Evolutionary conservation across 441 rosid species (phyloP).

Genomic region (Brassica hybrid): DNA sequence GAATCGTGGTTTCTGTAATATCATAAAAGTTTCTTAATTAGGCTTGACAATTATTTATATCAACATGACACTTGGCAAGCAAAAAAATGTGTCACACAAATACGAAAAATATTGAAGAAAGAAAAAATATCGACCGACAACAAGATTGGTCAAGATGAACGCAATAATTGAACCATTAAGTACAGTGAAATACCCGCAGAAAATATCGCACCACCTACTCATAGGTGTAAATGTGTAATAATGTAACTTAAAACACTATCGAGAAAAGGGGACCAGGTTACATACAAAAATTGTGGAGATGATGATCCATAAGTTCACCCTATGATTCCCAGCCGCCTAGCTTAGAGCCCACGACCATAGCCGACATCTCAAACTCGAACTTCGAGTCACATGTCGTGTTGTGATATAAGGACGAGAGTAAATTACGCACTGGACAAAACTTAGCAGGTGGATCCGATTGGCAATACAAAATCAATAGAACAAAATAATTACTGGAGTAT

Average conservation of each 20-base stretch:
- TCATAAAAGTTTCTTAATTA: constrained; percentile 11
- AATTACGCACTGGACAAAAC: not conserved
- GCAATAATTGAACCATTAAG: constrained; percentile 31
- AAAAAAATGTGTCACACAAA: constrained; percentile 8
- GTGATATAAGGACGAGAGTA: constrained; percentile 8
- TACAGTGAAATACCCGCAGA: constrained; percentile 22
- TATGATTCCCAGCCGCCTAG: not conserved
- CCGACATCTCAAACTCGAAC: constrained; percentile 25
- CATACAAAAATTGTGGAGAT: constrained; percentile 40
- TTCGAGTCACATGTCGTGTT: constrained; percentile 4
- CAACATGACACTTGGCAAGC: not conserved
- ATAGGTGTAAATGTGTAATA: constrained; percentile 14
- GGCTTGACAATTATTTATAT: constrained; percentile 8
- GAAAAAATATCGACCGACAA: constrained; percentile 33
- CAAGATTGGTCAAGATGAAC: constrained; percentile 27
- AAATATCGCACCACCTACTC: constrained; percentile 28
- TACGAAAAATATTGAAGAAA: not conserved
- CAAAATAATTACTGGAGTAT: not conserved
- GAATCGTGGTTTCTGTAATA: not conserved
- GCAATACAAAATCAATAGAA: not conserved
- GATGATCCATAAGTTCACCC: constrained; percentile 15
- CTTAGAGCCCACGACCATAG: constrained; percentile 30
- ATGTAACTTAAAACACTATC: constrained; percentile 2
- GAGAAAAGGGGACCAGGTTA: constrained; percentile 43
- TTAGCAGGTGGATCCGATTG: not conserved